These are phyloP conservation scores for Spergularia marina DNA, from an alignment of 148 eudicot species.

Conservation along the genomic window DNA sequence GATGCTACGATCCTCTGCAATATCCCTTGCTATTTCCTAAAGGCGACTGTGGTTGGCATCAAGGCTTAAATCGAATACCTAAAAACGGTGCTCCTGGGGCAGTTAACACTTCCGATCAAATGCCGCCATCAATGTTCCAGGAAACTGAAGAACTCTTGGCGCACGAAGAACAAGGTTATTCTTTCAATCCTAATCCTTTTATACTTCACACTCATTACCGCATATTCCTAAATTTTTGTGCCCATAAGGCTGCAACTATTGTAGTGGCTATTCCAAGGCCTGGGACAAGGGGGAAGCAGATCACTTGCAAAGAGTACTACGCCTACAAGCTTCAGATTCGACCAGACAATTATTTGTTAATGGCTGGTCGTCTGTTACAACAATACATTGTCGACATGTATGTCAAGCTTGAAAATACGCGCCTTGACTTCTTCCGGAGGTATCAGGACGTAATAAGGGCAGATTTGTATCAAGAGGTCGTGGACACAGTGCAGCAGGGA, in stretches of 20 bases:
- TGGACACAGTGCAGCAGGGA: background rate
- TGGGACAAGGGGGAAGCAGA: background rate
- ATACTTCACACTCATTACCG: no score
- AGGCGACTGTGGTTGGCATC: background rate
- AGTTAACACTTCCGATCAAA: no score
- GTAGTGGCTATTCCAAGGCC: background rate
- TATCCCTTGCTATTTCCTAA: background rate
- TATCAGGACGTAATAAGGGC: no score
- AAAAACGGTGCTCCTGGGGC: no score
- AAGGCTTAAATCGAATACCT: background rate
- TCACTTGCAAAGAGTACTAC: background rate
- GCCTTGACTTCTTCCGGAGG: no score
- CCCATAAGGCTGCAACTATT: no score
- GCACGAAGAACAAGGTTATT: no score
- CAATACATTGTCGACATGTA: background rate
- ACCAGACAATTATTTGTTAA: background rate
- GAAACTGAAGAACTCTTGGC: background rate
- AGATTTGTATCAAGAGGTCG: background rate
- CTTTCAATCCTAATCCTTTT: no score
- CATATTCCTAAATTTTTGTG: no score
- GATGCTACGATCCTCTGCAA: conserved; percentile 9
- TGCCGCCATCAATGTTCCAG: no score
- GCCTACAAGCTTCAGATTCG: background rate
- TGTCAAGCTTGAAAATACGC: no score
- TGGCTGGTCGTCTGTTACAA: background rate